These are phyloP conservation scores for Diplodia intermedia DNA, from an alignment of 2,329 filamentous ascomycete genomes.

Conservation along the genomic window DNA sequence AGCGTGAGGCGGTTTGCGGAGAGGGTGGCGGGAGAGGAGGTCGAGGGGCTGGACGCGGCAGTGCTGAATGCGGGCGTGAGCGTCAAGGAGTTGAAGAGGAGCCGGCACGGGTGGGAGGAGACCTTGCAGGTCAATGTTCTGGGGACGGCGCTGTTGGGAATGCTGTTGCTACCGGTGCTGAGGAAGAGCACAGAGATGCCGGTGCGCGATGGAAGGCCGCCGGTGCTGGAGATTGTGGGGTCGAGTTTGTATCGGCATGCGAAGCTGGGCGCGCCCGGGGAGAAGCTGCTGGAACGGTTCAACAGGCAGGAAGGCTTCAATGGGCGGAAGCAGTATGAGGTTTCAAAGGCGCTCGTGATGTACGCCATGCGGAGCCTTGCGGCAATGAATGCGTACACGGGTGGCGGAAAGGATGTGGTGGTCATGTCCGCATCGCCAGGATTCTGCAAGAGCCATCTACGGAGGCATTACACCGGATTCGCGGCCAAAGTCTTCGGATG, in stretches of 20 bases:
- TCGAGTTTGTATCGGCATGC: slow-evolving; percentile 33
- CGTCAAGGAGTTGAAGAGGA: slow-evolving; percentile 34
- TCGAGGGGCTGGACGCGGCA: slow-evolving; percentile 45
- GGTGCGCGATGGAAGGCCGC: slow-evolving; percentile 8
- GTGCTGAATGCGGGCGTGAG: slow-evolving; percentile 51
- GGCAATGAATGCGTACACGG: slow-evolving; percentile 10
- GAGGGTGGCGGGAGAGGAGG: slow-evolving; percentile 37
- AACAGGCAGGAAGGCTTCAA: slow-evolving; percentile 6
- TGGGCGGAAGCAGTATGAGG: slow-evolving; percentile 17
- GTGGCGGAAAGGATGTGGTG: slow-evolving; percentile 31
- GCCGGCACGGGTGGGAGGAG: slow-evolving; percentile 40
- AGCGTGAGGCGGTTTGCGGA: slow-evolving; percentile 48
- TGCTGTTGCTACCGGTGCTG: slow-evolving; percentile 42
- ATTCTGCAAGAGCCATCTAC: slow-evolving; percentile 35
- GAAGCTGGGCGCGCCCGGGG: slow-evolving; percentile 5
- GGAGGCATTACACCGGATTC: slow-evolving; percentile 35
- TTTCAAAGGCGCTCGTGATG: slow-evolving; percentile 17
- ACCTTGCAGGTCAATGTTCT: slow-evolving; percentile 52
- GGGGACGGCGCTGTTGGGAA: slow-evolving; percentile 48
- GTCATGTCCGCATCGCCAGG: slow-evolving; percentile 35
- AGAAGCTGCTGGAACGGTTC: slow-evolving; percentile 8
- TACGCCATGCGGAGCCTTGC: slow-evolving; percentile 19
- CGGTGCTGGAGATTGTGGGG: slow-evolving; percentile 33
- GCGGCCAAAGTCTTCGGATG: slow-evolving; percentile 36
- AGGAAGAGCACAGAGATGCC: slow-evolving; percentile 6